phyloP scores from a whole-genome alignment of 139 green algal species.

The Chlorella sp. region DNA sequence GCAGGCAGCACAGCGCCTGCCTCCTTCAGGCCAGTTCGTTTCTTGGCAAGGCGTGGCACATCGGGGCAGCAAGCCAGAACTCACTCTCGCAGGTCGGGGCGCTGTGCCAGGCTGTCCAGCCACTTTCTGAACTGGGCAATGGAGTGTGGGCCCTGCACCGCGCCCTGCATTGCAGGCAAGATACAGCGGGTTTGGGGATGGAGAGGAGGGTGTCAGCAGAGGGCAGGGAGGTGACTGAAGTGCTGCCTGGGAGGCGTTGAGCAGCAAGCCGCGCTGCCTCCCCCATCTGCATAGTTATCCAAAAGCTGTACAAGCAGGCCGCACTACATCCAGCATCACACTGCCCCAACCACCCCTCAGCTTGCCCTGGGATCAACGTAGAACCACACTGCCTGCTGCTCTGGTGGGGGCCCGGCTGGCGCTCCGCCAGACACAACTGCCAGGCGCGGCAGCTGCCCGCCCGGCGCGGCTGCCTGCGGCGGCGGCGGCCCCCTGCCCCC shows the following conservation, averaged over 20 bases:
- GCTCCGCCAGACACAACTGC: background rate
- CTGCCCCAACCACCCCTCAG: background rate
- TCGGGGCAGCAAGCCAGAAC: background rate
- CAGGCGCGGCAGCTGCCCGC: background rate
- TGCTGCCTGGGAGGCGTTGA: too few relatives aligned
- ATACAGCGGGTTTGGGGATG: too few relatives aligned
- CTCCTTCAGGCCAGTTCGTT: background rate
- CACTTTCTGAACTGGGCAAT: constrained; percentile 24
- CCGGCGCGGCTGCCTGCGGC: background rate
- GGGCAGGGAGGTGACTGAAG: too few relatives aligned
- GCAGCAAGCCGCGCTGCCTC: too few relatives aligned
- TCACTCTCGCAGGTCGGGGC: constrained; percentile 8
- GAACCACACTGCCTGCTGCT: constrained; percentile 1
- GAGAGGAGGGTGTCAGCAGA: background rate
- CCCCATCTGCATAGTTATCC: too few relatives aligned
- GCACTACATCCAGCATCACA: background rate
- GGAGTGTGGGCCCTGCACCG: constrained; percentile 7
- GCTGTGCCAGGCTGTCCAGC: constrained; percentile 15
- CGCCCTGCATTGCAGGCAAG: background rate
- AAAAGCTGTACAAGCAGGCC: background rate
- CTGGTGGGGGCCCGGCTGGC: background rate
- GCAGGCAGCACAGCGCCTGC: background rate
- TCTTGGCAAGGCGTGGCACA: too few relatives aligned
- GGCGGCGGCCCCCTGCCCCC: background rate
- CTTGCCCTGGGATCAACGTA: background rate